phyloP scores from a whole-genome alignment of 768 basidiomycete species.

The Tubosaeta sp. region DNA sequence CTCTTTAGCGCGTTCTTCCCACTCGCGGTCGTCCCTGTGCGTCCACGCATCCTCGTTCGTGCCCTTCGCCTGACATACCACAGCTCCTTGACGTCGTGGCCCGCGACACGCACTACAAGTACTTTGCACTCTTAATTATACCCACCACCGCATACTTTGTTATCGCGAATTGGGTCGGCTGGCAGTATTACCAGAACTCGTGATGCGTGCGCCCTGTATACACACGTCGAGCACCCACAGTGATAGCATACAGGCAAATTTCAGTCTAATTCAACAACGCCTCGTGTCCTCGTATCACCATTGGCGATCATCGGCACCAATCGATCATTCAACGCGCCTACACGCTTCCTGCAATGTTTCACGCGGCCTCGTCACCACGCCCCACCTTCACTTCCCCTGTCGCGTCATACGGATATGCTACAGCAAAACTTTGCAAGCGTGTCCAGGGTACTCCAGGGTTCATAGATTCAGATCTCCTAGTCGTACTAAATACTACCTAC shows the following conservation, averaged over 20 bases:
- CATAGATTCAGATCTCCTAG: constrained; percentile 16
- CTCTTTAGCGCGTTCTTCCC: constrained; percentile 65
- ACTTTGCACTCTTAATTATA: constrained; percentile 72
- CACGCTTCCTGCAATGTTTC: constrained; percentile 22
- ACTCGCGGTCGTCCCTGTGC: constrained; percentile 45
- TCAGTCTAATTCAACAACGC: constrained; percentile 16
- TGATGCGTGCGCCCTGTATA: constrained; percentile 33
- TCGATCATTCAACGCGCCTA: constrained; percentile 15
- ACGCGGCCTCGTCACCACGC: constrained; percentile 10
- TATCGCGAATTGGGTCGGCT: constrained; percentile 98
- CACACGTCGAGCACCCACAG: constrained; percentile 5
- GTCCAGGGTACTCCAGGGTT: constrained; percentile 13
- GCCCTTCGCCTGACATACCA: constrained; percentile 15
- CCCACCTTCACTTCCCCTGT: constrained; percentile 11
- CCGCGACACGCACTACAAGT: constrained; percentile 86
- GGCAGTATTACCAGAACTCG: constrained; percentile 95
- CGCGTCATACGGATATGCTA: neutral
- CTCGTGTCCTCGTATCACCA: constrained; percentile 18
- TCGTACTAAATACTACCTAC: constrained; percentile 15
- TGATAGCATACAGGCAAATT: constrained; percentile 6
- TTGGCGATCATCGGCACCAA: constrained; percentile 14
- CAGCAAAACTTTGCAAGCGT: constrained; percentile 11
- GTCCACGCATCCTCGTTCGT: constrained; percentile 21
- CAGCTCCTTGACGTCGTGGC: constrained; percentile 65
- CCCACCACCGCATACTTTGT: constrained; percentile 85